Evolutionary conservation across 495 filamentous ascomycete species (phyloP).

Genomic region (Ramalina intermedia): DNA sequence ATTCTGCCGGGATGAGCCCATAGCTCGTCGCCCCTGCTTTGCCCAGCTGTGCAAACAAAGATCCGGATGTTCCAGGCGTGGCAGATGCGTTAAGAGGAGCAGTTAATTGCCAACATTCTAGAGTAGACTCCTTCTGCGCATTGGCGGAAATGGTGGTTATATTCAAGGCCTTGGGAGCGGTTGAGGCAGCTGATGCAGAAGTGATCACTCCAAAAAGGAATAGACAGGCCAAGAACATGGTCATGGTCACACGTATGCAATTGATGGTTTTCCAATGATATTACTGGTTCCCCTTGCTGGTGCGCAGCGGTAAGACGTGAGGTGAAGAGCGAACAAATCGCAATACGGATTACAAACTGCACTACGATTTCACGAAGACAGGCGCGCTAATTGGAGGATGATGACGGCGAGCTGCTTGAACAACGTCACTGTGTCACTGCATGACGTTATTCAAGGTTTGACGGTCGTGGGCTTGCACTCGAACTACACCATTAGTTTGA

Average conservation of each 20-base stretch:
- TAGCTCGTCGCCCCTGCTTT: slow-evolving; percentile 23
- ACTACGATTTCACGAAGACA: too few relatives aligned
- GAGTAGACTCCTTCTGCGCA: slow-evolving; percentile 25
- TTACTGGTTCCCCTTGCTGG: too few relatives aligned
- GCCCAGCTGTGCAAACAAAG: slow-evolving; percentile 22
- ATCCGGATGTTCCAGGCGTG: slow-evolving; percentile 29
- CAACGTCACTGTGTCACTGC: too few relatives aligned
- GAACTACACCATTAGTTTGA: too few relatives aligned
- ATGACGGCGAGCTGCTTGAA: too few relatives aligned
- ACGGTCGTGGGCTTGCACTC: too few relatives aligned
- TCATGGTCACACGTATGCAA: background rate
- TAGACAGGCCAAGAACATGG: slow-evolving; percentile 11
- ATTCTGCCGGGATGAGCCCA: slow-evolving; percentile 27
- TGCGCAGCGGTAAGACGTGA: too few relatives aligned
- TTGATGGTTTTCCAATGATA: too few relatives aligned
- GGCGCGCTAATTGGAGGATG: too few relatives aligned
- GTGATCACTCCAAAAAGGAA: slow-evolving; percentile 11
- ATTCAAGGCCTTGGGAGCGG: slow-evolving; percentile 20
- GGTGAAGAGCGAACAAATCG: too few relatives aligned
- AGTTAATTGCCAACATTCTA: slow-evolving; percentile 42
- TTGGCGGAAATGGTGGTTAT: slow-evolving; percentile 26
- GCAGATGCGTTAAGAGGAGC: slow-evolving; percentile 26
- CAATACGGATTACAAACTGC: too few relatives aligned
- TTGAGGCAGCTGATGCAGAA: slow-evolving; percentile 7
- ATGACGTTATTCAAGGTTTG: too few relatives aligned